Evolutionary conservation across 805 yeast genomes (phyloP).

Genomic region (Kuraishia molischiana): DNA sequence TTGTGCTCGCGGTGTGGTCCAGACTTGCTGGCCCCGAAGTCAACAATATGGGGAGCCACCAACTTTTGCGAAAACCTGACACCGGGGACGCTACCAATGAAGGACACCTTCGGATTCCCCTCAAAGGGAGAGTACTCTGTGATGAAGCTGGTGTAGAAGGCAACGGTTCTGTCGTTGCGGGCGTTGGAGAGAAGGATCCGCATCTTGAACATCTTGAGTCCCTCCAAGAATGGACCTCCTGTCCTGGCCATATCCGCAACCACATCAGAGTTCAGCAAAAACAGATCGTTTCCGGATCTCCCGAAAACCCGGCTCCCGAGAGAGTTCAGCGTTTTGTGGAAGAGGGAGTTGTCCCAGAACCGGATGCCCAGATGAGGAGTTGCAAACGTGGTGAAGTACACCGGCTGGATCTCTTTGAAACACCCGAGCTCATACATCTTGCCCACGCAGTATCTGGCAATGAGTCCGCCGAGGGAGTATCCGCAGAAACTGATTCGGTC

Average conservation of each 20-base stretch:
- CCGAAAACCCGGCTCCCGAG: slow-evolving; percentile 51
- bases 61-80: slow-evolving; percentile 21
- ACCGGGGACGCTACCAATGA: slow-evolving; percentile 33
- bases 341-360: slow-evolving; percentile 29
- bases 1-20: neutral
- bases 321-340: slow-evolving; percentile 30
- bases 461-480: slow-evolving; percentile 37
- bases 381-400: slow-evolving; percentile 52
- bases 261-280: slow-evolving; percentile 37
- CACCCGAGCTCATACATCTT: slow-evolving; percentile 41
- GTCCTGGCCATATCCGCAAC: slow-evolving; percentile 47
- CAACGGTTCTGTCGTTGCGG: slow-evolving; percentile 77
- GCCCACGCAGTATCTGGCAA: slow-evolving; percentile 77
- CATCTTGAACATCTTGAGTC: slow-evolving; percentile 45
- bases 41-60: slow-evolving; percentile 42
- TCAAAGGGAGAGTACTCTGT: slow-evolving; percentile 69
- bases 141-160: slow-evolving; percentile 77
- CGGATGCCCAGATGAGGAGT: slow-evolving; percentile 61
- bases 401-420: slow-evolving; percentile 41
- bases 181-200: slow-evolving; percentile 63
- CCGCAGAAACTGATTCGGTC: slow-evolving; percentile 68
- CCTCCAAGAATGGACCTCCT: slow-evolving; percentile 37
- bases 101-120: slow-evolving; percentile 38
- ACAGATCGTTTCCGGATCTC: slow-evolving; percentile 66
- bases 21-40: slow-evolving; percentile 26